Base-by-base conservation (phyloP, 2,329 filamentous ascomycete species). In the Gremmenia infestans region DNA sequence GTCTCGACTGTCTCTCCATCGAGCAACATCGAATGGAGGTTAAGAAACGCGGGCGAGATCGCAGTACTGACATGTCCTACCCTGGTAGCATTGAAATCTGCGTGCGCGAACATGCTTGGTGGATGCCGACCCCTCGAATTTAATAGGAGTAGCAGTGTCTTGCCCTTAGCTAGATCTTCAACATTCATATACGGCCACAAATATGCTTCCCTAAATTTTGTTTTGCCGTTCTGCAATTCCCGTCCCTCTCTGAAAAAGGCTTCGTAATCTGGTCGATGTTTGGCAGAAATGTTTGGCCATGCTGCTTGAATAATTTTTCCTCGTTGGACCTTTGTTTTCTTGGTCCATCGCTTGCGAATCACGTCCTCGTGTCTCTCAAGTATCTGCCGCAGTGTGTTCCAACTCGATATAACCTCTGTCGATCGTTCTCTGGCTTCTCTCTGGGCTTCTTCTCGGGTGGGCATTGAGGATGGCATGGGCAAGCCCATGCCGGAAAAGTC, bases 101-200 rank as follows among this genome's bases (percentile, higher is more conserved):
- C 71, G 0, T 64, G 69, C 0, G 77, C 76, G 60, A 85, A 86
- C 0, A 65, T 58, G 7, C 70, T 64, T 0, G 81, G 81, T 0
- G 63, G 56, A 53, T 81, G 63, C 0, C 77, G 73, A 5, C 72
- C 80, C 6, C 82, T 73, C 0, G 79, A 67, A 53, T 82, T 80
- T 11, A 86, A 64, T 19, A 85, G 69, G 6, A 85, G 65, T 0
- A 74, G 71, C 8, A 86, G 62, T 0, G 68, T 56, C 48, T 74
- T 77, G 0, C 73, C 65, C 22, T 75, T 70, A 0, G 63, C 51
- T 0, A 86, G 69, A 60, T 85, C 81, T 53, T 85, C 78, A 42
- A 79, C 71, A 60, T 85, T 86, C 64, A 85, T 76, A 47, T 78
- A 72, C 0, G 81, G 81, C 73, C 75, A 82, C 43, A 80, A 65